These are phyloP conservation scores for Colletotrichum eremochloae DNA, from an alignment of 2,329 filamentous ascomycete genomes.

Conservation along the genomic window DNA sequence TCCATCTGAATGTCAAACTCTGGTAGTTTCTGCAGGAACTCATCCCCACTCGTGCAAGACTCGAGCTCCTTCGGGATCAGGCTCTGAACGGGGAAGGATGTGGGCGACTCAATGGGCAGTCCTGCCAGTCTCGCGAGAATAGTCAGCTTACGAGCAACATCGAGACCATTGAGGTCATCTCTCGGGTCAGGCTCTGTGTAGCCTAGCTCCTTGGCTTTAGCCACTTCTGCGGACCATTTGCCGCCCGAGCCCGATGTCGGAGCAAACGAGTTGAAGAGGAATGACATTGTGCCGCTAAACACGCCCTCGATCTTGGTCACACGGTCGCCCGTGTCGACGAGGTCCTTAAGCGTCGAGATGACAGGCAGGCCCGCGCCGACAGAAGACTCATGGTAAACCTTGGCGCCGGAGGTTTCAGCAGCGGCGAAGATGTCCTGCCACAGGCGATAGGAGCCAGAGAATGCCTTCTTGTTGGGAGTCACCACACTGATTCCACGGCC, in stretches of 20 bases:
- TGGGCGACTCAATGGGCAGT: constrained; percentile 83
- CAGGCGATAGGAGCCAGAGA: constrained; percentile 82
- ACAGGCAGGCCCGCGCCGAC: constrained; percentile 94
- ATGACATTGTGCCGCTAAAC: constrained; percentile 97
- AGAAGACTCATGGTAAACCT: constrained; percentile 94
- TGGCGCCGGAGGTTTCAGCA: constrained; percentile 77
- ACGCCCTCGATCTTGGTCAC: constrained; percentile 96
- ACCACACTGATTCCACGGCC: constrained; percentile 88
- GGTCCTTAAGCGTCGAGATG: constrained; percentile 91
- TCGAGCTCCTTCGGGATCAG: constrained; percentile 92
- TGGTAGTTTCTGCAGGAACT: constrained; percentile 86
- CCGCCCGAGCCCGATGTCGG: constrained; percentile 81
- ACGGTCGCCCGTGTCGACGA: constrained; percentile 93
- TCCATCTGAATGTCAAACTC: constrained; percentile 94
- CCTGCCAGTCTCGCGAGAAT: constrained; percentile 91
- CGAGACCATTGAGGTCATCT: constrained; percentile 88
- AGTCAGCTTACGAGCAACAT: constrained; percentile 95
- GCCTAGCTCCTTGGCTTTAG: constrained; percentile 90
- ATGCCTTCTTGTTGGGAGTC: constrained; percentile 98
- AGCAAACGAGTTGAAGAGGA: constrained; percentile 97
- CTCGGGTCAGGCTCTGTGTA: constrained; percentile 92
- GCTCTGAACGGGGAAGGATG: constrained; percentile 92
- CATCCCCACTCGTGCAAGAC: constrained; percentile 79
- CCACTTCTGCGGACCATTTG: constrained; percentile 91
- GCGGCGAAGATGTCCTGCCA: constrained; percentile 90